phyloP scores from a whole-genome alignment of 805 yeast genomes.

The Kodamaea neixiangensis region DNA sequence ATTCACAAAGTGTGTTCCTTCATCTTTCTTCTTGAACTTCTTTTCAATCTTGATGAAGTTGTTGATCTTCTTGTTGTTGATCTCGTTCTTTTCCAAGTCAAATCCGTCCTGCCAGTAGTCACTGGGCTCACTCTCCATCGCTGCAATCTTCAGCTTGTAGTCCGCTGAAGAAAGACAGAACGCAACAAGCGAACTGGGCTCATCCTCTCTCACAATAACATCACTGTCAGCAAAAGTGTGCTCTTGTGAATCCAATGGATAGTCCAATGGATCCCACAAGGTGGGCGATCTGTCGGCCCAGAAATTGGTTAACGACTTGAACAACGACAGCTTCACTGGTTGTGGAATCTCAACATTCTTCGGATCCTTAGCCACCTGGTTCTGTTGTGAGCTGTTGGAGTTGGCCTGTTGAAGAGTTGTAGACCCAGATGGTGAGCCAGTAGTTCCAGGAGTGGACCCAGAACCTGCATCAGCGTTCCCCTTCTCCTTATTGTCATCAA shows the following conservation, averaged over 20 bases:
- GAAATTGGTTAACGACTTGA: constrained; percentile 82
- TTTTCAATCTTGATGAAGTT: constrained; percentile 44
- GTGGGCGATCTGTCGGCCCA: constrained; percentile 98
- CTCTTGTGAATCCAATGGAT: constrained; percentile 78
- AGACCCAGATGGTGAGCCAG: background rate
- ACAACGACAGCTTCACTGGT: constrained; percentile 71
- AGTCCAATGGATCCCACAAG: constrained; percentile 88
- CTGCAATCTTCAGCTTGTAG: constrained; percentile 63
- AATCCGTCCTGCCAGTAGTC: constrained; percentile 16
- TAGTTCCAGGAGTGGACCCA: background rate
- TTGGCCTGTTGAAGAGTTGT: background rate
- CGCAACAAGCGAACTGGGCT: constrained; percentile 92
- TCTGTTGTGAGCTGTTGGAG: background rate
- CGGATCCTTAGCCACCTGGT: background rate
- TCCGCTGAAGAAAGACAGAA: constrained; percentile 87
- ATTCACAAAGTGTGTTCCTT: constrained; percentile 23
- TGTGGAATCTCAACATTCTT: constrained; percentile 35
- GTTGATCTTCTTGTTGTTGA: constrained; percentile 33
- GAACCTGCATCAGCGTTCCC: background rate
- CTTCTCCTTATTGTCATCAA: constrained; percentile 23
- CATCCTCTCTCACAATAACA: constrained; percentile 93
- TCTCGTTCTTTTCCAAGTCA: constrained; percentile 28
- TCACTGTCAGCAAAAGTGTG: constrained; percentile 93
- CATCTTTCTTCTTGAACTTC: constrained; percentile 36
- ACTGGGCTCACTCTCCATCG: constrained; percentile 29